A percentile compares a stretch with the other conserved stretches of the same genome.
phyloP scores from a whole-genome alignment of 345 rosid species.

The Salix caprea region DNA sequence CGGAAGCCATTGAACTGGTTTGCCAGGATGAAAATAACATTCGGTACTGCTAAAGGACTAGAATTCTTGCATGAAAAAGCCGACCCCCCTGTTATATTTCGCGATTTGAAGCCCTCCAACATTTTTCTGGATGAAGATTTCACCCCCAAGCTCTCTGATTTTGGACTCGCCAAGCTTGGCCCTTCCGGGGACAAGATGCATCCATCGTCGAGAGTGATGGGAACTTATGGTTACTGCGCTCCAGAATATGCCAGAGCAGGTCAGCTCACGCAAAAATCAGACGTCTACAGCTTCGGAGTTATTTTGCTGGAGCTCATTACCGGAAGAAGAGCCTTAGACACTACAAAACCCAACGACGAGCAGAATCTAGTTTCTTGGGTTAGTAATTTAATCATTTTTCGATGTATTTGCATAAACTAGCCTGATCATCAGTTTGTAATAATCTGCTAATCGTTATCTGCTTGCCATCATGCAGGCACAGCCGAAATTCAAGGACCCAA shows the following conservation, averaged over 20 bases:
- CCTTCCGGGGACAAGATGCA: slow-evolving; percentile 37
- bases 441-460: not conserved
- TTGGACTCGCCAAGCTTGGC: slow-evolving; percentile 55
- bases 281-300: slow-evolving; percentile 80
- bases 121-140: slow-evolving; percentile 49
- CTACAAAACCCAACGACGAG: slow-evolving; percentile 54
- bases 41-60: slow-evolving; percentile 60
- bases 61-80: slow-evolving; percentile 57
- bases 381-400: slow-evolving; percentile 2
- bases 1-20: slow-evolving; percentile 48
- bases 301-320: slow-evolving; percentile 69
- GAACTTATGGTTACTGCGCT: slow-evolving; percentile 72
- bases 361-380: slow-evolving; percentile 86
- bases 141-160: slow-evolving; percentile 55
- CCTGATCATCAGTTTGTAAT: not conserved
- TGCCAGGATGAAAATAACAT: slow-evolving; percentile 56
- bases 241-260: slow-evolving; percentile 69
- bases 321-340: slow-evolving; percentile 65
- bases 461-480: slow-evolving; percentile 44
- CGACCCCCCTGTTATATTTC: slow-evolving; percentile 50
- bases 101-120: slow-evolving; percentile 63
- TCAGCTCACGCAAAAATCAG: slow-evolving; percentile 50
- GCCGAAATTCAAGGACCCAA: slow-evolving; percentile 67
- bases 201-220: slow-evolving; percentile 51
- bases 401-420: not conserved